Base-by-base conservation (phyloP, 2,329 filamentous ascomycete genomes). In the Bipolaris zeicola region DNA sequence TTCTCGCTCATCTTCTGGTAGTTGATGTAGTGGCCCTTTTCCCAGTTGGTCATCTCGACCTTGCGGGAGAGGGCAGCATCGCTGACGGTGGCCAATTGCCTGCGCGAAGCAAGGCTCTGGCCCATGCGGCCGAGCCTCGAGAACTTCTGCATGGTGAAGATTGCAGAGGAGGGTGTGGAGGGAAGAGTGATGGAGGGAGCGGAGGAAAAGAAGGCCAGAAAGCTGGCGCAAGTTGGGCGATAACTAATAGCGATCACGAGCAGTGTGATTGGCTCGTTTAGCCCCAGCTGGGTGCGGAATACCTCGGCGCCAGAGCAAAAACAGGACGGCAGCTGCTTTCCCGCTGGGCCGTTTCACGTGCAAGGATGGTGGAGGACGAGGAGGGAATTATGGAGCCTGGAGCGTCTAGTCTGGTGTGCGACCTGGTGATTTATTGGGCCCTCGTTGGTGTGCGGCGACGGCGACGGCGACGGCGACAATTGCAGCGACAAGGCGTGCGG, bases 1-100 rank as follows among this genome's bases (percentile, higher is more conserved):
- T 96, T 98, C 84, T 98, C 93, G 71, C 90, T 92, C 92, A 98
- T 97, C 87, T 97, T 97, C 87, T 87, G 84, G 80, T 99, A 99
- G 86, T 97, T 96, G 85, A 98, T 96, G 85, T 92, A 97, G 86
- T 96, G 95, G 80, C 86, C 87, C 80, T 92, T 90, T 82, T 99
- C 95, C 85, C 88, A 92, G 82, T 92, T 97, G 85, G 94, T 96
- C 86, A 98, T 96, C 80, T 89, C 90, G 79, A 99, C 95, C 89
- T 97, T 96, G 83, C 88, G 88, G 82, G 93, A 91, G 69, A 99
- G 88, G 71, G 92, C 87, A 76, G 87, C 88, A 81, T 96, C 91
- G 72, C 87, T 85, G 75, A 92, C 89, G 70, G 93, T 96, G 64
- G 94, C 94, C 83, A 97, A 88, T 78, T 76, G 75, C 71, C 81